These are phyloP conservation scores for Beauveria brongniartii DNA, from an alignment of 2,329 filamentous ascomycete species.

Conservation along the genomic window DNA sequence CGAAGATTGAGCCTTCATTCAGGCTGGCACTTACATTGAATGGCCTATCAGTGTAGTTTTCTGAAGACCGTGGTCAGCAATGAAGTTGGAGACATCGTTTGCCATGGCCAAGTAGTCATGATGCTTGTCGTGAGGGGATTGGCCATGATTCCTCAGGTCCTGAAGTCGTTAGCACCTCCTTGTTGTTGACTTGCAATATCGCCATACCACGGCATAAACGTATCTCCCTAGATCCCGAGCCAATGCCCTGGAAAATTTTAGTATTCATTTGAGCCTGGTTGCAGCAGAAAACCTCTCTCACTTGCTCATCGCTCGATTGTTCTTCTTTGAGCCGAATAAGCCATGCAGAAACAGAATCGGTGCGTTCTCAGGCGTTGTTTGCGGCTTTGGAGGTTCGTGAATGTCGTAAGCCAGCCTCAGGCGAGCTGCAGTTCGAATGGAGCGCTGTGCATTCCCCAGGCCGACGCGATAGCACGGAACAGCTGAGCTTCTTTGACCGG, in stretches of 20 bases:
- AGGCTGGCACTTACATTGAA: slow-evolving; percentile 60
- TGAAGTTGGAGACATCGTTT: slow-evolving; percentile 72
- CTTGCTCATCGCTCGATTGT: slow-evolving; percentile 93
- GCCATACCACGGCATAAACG: slow-evolving; percentile 69
- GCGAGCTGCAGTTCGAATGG: not conserved
- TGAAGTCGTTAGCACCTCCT: slow-evolving; percentile 24
- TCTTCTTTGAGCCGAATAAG: slow-evolving; percentile 90
- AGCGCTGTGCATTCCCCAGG: not conserved
- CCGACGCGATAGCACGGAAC: not conserved
- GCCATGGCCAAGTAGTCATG: slow-evolving; percentile 83
- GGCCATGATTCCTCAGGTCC: slow-evolving; percentile 91
- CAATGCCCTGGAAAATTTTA: slow-evolving; percentile 49
- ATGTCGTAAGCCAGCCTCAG: slow-evolving; percentile 54
- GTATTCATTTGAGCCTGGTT: slow-evolving; percentile 11
- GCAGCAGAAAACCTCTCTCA: slow-evolving; percentile 36
- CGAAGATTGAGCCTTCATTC: not conserved
- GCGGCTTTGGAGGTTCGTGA: slow-evolving; percentile 46
- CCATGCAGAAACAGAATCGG: slow-evolving; percentile 89
- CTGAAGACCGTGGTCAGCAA: slow-evolving; percentile 60
- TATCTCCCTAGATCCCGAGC: slow-evolving; percentile 72
- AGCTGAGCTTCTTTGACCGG: not conserved
- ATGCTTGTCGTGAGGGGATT: slow-evolving; percentile 66
- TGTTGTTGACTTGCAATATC: not conserved
- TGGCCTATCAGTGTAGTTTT: slow-evolving; percentile 79
- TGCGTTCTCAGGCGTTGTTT: slow-evolving; percentile 30